Evolutionary conservation across 257 asterid species (phyloP).

Genomic region (Ligustrum vulgare): DNA sequence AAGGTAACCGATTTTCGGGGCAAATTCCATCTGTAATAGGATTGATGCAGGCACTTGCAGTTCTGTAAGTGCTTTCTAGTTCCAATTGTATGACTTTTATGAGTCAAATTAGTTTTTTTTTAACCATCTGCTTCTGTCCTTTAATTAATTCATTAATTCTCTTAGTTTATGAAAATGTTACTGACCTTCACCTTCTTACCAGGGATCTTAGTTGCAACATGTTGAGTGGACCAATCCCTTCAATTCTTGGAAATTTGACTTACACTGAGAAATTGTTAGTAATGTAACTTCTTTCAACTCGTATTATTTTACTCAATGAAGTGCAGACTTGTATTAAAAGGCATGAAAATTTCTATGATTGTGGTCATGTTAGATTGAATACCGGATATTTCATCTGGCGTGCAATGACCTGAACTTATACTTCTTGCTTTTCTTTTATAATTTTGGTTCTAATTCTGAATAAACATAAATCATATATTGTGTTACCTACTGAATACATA

Average conservation of each 20-base stretch:
- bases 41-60: conserved; percentile 99
- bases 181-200: conserved; percentile 6
- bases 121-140: not conserved
- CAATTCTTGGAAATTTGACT: conserved; percentile 88
- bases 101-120: not conserved
- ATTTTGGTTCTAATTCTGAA: no score
- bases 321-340: not conserved
- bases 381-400: no score
- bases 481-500: no score
- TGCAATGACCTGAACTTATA: no score
- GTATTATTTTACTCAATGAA: not conserved
- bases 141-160: not conserved
- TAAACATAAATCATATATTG: no score
- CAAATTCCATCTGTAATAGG: conserved; percentile 90
- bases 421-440: no score
- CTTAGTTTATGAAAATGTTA: not conserved
- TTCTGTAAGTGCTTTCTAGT: conserved; percentile 54
- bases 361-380: no score
- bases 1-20: conserved; percentile 70
- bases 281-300: not conserved
- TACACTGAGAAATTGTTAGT: conserved; percentile 93
- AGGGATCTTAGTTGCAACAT: conserved; percentile 88
- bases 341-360: not conserved
- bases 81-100: not conserved
- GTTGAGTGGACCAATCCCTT: conserved; percentile 84